phyloP scores from a whole-genome alignment of 148 eudicot species.

The Fagopyrum tataricum region DNA sequence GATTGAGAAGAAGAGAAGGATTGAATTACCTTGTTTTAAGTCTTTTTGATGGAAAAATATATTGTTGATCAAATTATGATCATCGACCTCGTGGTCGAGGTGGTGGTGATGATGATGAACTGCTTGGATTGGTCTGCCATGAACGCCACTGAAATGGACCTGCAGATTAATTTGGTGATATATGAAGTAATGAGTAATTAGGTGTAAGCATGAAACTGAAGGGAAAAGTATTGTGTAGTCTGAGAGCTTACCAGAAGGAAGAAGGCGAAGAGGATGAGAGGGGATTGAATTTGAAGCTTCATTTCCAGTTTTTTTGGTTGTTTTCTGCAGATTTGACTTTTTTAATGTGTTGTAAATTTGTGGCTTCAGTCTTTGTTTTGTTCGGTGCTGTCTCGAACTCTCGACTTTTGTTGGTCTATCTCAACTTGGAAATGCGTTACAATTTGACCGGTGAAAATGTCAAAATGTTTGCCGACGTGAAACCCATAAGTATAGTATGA shows the following conservation, averaged over 20 bases:
- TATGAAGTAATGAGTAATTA: no score
- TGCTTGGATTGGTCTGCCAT: slow-evolving; percentile 3
- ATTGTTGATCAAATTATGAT: neutral
- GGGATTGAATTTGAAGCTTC: neutral
- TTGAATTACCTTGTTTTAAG: slow-evolving; percentile 13
- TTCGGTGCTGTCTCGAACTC: neutral
- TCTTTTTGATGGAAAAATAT: slow-evolving; percentile 17
- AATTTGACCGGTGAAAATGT: no score
- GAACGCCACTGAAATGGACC: neutral
- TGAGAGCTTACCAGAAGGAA: slow-evolving; percentile 4
- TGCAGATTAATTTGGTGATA: neutral
- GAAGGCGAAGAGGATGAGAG: neutral
- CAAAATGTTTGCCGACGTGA: no score
- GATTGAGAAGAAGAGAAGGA: slow-evolving; percentile 13
- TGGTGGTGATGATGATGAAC: neutral
- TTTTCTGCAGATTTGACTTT: neutral
- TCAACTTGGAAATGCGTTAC: no score
- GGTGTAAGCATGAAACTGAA: neutral
- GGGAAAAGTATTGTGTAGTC: neutral
- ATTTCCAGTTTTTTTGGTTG: neutral
- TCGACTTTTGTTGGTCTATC: no score
- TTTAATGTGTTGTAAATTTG: neutral
- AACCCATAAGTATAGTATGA: no score
- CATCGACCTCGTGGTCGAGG: neutral
- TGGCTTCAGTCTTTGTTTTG: neutral